Evolutionary conservation across 2,329 filamentous ascomycete genomes (phyloP).

Genomic region (Dothideomycetidae sp.): DNA sequence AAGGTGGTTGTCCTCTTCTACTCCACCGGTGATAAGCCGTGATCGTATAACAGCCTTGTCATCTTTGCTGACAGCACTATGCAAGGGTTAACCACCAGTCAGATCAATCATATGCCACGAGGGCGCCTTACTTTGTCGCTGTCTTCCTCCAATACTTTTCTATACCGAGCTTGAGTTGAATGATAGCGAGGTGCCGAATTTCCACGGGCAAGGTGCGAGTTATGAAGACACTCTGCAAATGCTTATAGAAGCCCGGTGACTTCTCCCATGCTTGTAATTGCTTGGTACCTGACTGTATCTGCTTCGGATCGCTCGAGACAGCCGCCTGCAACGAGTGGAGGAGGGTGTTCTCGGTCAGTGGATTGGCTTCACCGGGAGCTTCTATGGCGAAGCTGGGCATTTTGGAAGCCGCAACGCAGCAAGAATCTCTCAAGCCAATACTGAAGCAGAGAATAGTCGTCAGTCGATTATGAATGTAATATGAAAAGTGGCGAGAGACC

Average conservation of each 20-base stretch:
- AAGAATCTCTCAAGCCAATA: too few species aligned
- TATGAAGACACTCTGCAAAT: conserved; percentile 55
- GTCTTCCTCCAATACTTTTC: conserved; percentile 87
- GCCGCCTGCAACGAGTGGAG: conserved; percentile 36
- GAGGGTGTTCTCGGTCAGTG: conserved; percentile 34
- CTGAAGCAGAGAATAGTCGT: too few species aligned
- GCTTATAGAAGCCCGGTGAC: conserved; percentile 32
- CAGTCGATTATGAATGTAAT: too few species aligned
- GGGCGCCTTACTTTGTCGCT: conserved; percentile 44
- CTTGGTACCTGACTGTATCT: conserved; percentile 38
- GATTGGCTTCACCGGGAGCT: conserved; percentile 63
- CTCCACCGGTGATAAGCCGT: conserved; percentile 59
- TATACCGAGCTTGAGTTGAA: conserved; percentile 92
- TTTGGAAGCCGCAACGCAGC: not conserved
- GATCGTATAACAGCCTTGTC: conserved; percentile 67
- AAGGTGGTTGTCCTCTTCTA: conserved; percentile 59
- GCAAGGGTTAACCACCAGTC: not conserved
- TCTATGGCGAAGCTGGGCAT: conserved; percentile 40
- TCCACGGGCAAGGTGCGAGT: conserved; percentile 63
- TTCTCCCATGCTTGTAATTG: conserved; percentile 40
- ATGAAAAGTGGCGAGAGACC: too few species aligned
- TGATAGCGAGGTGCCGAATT: conserved; percentile 76
- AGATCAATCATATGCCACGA: not conserved
- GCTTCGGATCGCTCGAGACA: conserved; percentile 32
- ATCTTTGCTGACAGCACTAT: conserved; percentile 45